phyloP scores from a whole-genome alignment of 2,329 filamentous ascomycete species.

The Aureobasidium sp. region DNA sequence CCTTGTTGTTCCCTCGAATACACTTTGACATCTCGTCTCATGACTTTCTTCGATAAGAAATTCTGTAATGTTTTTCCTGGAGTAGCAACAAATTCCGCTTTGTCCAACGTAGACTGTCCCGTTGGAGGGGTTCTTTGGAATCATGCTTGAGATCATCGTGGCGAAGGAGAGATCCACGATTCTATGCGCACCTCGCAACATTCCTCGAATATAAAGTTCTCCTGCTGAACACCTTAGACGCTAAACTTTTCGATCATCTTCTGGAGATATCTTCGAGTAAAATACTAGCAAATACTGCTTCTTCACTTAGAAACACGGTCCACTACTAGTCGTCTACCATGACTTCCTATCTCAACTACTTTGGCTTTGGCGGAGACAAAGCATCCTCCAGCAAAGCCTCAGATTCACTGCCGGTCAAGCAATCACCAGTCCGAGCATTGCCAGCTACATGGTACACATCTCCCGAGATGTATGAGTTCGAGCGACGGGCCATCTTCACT shows the following conservation, averaged over 20 bases:
- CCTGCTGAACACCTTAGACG: too few species aligned
- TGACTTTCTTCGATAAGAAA: not conserved
- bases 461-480: constrained; percentile 39
- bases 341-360: constrained; percentile 8
- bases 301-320: too few species aligned
- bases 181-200: too few species aligned
- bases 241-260: too few species aligned
- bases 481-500: constrained; percentile 43
- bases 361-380: not conserved
- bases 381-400: not conserved
- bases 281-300: too few species aligned
- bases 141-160: too few species aligned
- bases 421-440: constrained; percentile 25
- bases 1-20: not conserved
- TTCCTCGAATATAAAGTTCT: too few species aligned
- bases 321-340: not conserved
- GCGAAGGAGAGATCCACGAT: too few species aligned
- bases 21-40: not conserved
- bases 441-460: constrained; percentile 41
- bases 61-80: not conserved
- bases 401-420: not conserved
- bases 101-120: too few species aligned
- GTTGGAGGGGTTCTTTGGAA: too few species aligned
- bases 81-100: not conserved
- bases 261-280: too few species aligned